These are phyloP conservation scores for Globisporangium splendens DNA, from an alignment of 352 stramenopile species.

Conservation along the genomic window DNA sequence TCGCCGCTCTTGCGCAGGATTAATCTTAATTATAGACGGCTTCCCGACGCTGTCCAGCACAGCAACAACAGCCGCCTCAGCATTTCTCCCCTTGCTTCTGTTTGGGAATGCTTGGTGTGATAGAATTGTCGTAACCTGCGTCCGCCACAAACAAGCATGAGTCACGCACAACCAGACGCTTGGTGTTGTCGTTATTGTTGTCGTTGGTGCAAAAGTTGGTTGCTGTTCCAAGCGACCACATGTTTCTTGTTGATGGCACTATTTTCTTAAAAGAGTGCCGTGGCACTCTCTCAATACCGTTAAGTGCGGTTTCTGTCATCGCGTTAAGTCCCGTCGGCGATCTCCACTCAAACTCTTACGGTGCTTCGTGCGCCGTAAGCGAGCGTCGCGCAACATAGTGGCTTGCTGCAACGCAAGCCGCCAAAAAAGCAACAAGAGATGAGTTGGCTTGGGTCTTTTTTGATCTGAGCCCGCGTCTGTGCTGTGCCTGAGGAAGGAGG, in stretches of 20 bases:
- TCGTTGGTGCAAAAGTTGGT: too few species aligned
- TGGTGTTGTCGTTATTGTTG: too few species aligned
- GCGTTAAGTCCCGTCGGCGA: not conserved
- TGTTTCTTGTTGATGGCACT: not conserved
- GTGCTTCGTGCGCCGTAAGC: not conserved
- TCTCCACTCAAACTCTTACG: not conserved
- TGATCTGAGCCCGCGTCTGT: not conserved
- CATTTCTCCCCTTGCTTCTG: too few species aligned
- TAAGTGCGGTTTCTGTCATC: not conserved
- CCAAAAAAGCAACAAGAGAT: not conserved
- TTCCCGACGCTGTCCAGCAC: too few species aligned
- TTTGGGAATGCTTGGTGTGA: too few species aligned
- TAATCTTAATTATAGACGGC: too few species aligned
- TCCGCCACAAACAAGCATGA: too few species aligned
- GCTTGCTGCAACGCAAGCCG: conserved; percentile 3
- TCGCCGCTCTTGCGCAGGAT: too few species aligned
- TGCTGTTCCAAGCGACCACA: not conserved
- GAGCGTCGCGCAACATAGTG: not conserved
- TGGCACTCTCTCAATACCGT: not conserved
- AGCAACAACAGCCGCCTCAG: too few species aligned
- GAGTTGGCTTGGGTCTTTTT: not conserved
- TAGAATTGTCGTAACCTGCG: too few species aligned
- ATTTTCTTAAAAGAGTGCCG: not conserved
- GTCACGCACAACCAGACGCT: not conserved
- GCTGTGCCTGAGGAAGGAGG: not conserved